Evolutionary conservation across 2,329 filamentous ascomycete genomes (phyloP).

Genomic region (Fusarium sp.): DNA sequence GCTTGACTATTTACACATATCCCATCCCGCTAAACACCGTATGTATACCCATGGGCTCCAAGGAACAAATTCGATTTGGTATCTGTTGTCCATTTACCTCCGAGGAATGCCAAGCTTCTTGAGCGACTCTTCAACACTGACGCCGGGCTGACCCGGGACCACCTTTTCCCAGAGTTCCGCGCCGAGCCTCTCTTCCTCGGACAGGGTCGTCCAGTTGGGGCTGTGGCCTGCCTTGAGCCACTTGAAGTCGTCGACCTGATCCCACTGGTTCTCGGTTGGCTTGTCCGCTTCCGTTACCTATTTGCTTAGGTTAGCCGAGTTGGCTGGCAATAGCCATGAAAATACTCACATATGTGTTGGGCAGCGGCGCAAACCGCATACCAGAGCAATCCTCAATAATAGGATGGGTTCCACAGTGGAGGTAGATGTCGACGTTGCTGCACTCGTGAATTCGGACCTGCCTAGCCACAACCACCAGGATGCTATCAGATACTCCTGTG

Average conservation of each 20-base stretch:
- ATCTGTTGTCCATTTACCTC: slow-evolving; percentile 3
- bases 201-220: slow-evolving; percentile 85
- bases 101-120: slow-evolving; percentile 57
- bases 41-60: not conserved
- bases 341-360: slow-evolving; percentile 72
- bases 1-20: slow-evolving; percentile 15
- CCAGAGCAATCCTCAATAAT: slow-evolving; percentile 91
- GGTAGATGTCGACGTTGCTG: slow-evolving; percentile 81
- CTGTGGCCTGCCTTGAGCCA: slow-evolving; percentile 90
- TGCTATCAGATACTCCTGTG: slow-evolving; percentile 76
- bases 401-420: slow-evolving; percentile 83
- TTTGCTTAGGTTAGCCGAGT: slow-evolving; percentile 8
- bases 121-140: slow-evolving; percentile 74
- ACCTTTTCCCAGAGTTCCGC: slow-evolving; percentile 76
- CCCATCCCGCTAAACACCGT: slow-evolving; percentile 4
- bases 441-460: slow-evolving; percentile 96
- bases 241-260: slow-evolving; percentile 96
- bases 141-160: slow-evolving; percentile 71
- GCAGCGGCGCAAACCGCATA: slow-evolving; percentile 83
- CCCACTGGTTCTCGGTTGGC: slow-evolving; percentile 75
- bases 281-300: slow-evolving; percentile 45
- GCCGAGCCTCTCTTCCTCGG: slow-evolving; percentile 66
- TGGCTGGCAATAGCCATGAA: not conserved
- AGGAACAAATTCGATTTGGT: not conserved
- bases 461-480: slow-evolving; percentile 82